A percentile compares a stretch with the other conserved stretches of the same genome.
These are phyloP conservation scores for Tilletia indica DNA, from an alignment of 1,284 basidiomycete species.

Conservation along the genomic window DNA sequence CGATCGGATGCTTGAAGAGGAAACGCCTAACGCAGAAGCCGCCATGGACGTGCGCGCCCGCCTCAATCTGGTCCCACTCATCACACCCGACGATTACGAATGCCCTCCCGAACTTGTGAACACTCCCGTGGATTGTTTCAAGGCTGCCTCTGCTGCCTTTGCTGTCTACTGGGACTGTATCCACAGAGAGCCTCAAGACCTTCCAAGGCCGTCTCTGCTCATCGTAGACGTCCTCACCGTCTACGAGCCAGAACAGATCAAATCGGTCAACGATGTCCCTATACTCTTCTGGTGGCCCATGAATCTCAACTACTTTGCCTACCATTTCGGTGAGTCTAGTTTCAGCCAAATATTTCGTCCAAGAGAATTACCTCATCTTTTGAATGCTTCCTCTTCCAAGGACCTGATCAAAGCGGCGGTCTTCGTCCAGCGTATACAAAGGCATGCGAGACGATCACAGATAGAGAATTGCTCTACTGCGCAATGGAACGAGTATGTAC, in stretches of 20 bases:
- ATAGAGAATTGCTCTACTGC: neutral
- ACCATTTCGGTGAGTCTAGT: neutral
- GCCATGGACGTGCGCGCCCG: neutral
- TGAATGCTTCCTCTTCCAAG: neutral
- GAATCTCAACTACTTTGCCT: neutral
- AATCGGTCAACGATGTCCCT: neutral
- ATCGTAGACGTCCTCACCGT: neutral
- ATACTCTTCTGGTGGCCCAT: neutral
- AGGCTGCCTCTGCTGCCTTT: neutral
- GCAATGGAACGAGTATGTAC: too few relatives aligned
- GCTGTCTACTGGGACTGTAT: neutral
- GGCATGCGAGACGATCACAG: neutral
- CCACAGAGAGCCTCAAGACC: constrained; percentile 4
- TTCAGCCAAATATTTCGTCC: neutral
- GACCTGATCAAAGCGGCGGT: neutral
- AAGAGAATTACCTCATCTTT: neutral
- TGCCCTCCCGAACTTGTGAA: neutral
- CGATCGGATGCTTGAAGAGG: neutral
- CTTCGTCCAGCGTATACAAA: neutral
- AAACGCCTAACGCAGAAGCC: neutral
- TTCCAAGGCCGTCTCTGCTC: neutral
- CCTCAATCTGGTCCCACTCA: neutral
- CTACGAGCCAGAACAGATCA: neutral
- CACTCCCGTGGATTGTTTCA: neutral
- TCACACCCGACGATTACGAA: neutral